phyloP scores from a whole-genome alignment of 2,329 filamentous ascomycete species.

The Fusarium anguioides region DNA sequence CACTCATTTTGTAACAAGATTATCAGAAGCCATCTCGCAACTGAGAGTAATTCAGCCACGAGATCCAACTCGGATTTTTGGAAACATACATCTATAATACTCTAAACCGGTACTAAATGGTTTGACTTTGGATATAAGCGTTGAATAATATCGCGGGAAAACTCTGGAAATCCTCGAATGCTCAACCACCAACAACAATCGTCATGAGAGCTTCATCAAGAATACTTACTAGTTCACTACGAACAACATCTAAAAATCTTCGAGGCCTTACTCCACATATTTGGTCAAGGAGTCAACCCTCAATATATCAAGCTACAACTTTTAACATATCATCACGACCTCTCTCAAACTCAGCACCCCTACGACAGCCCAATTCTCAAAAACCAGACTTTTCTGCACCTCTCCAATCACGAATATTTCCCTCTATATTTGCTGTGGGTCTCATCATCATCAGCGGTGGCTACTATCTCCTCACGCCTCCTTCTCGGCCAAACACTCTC shows the following conservation, averaged over 20 bases:
- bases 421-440: constrained; percentile 39
- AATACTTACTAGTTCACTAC: constrained; percentile 1
- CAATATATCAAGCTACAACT: not conserved
- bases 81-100: too few relatives aligned
- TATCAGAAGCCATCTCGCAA: not conserved
- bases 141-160: not conserved
- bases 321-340: not conserved
- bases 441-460: constrained; percentile 40
- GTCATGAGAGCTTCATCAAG: constrained; percentile 14
- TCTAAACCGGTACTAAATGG: too few relatives aligned
- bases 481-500: constrained; percentile 52
- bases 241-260: not conserved
- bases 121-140: not conserved
- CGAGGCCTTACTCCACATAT: not conserved
- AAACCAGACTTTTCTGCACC: constrained; percentile 57
- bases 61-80: not conserved
- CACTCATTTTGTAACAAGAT: constrained; percentile 6
- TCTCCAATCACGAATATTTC: constrained; percentile 47
- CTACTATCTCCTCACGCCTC: constrained; percentile 45
- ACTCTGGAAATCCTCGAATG: not conserved
- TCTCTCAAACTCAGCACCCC: constrained; percentile 1
- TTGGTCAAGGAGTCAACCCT: not conserved
- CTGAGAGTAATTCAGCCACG: not conserved
- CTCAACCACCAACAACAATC: not conserved
- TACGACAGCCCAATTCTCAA: constrained; percentile 11